Conservation (phyloP, 495 filamentous ascomycete species). For the Immersiella caudata region DNA sequence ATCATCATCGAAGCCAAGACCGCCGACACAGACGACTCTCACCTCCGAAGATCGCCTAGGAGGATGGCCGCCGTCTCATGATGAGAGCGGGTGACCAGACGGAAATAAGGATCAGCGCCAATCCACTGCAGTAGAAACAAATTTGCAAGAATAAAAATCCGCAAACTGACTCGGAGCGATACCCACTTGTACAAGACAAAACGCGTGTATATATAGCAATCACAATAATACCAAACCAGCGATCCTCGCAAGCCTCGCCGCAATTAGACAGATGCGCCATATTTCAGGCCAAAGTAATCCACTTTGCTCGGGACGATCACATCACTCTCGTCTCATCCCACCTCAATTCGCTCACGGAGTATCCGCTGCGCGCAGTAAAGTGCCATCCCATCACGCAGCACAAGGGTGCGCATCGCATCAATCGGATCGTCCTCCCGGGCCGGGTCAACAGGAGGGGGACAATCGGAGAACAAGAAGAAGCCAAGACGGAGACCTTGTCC, state of each 20-base stretch:
- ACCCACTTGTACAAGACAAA: constrained; percentile 5
- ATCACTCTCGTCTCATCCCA: too few relatives aligned
- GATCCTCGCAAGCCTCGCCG: neutral
- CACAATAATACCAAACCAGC: neutral
- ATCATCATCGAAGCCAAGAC: constrained; percentile 8
- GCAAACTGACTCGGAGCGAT: neutral
- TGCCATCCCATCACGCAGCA: too few relatives aligned
- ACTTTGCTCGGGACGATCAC: neutral
- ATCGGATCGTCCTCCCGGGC: neutral
- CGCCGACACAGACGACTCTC: constrained; percentile 8
- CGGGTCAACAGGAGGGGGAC: neutral
- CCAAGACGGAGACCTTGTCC: constrained; percentile 3
- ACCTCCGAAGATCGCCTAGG: constrained; percentile 19
- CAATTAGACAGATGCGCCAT: neutral
- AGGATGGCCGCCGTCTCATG: neutral
- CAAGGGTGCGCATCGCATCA: neutral
- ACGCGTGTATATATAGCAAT: neutral
- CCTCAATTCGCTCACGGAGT: too few relatives aligned
- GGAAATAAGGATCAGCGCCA: too few relatives aligned
- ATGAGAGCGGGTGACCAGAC: neutral
- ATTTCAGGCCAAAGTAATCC: neutral
- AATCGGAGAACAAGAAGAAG: neutral
- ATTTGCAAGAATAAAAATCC: neutral
- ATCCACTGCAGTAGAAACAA: neutral
- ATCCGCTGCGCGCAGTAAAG: too few relatives aligned